A percentile compares a stretch with the other conserved stretches of the same genome.
Conservation (phyloP, 371 early-diverging fungal genomes). For the Lichtheimia ramosa region DNA sequence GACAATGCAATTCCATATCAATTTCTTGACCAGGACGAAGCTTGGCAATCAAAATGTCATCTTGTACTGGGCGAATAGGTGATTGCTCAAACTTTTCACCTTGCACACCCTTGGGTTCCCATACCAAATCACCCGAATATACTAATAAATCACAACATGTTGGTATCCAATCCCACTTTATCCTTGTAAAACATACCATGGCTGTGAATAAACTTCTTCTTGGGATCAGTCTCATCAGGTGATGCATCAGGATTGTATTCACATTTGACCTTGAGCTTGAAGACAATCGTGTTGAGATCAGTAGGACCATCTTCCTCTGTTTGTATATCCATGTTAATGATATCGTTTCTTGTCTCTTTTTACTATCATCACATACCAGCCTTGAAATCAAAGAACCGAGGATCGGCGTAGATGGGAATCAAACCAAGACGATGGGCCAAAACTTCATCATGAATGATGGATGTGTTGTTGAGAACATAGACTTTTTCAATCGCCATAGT, state of each 20-base stretch:
- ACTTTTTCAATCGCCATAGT: slow-evolving; percentile 98
- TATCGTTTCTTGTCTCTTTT: not conserved
- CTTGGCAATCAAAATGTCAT: slow-evolving; percentile 94
- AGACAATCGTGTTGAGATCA: slow-evolving; percentile 94
- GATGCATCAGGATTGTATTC: slow-evolving; percentile 61
- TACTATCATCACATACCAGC: slow-evolving; percentile 32
- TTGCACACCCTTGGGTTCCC: slow-evolving; percentile 93
- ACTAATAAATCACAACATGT: slow-evolving; percentile 47
- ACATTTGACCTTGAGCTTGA: slow-evolving; percentile 82
- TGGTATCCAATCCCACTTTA: not conserved
- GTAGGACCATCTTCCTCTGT: slow-evolving; percentile 72
- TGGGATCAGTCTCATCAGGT: slow-evolving; percentile 70
- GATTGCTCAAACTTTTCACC: slow-evolving; percentile 63
- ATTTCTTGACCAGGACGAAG: slow-evolving; percentile 94
- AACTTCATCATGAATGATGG: slow-evolving; percentile 97
- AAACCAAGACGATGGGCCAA: slow-evolving; percentile 98
- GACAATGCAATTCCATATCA: slow-evolving; percentile 85
- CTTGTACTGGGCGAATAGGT: slow-evolving; percentile 77
- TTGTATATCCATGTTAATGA: not conserved
- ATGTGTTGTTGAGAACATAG: slow-evolving; percentile 92
- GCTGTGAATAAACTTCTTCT: slow-evolving; percentile 67
- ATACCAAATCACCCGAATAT: slow-evolving; percentile 78
- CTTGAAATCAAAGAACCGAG: slow-evolving; percentile 76
- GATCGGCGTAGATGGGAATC: slow-evolving; percentile 93
- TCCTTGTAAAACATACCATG: slow-evolving; percentile 33